Evolutionary conservation across 805 yeast species (phyloP).

Genomic region (Kluyveromyces starmeri): DNA sequence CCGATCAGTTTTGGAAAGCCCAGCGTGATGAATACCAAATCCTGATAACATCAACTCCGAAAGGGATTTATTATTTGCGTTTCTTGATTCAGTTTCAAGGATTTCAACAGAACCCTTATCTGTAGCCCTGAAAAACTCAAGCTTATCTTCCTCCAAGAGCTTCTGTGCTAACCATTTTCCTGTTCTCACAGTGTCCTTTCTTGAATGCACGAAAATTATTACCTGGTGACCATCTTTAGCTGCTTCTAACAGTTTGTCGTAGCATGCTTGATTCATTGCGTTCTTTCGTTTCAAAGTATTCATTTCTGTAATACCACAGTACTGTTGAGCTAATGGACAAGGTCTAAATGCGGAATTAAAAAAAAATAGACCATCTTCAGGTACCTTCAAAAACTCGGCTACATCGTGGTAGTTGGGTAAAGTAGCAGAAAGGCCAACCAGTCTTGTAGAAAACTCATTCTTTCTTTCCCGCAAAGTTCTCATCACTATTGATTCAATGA

Average conservation of each 20-base stretch:
- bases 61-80: conserved; percentile 43
- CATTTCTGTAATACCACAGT: conserved; percentile 79
- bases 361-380: conserved; percentile 55
- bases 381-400: conserved; percentile 68
- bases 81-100: conserved; percentile 52
- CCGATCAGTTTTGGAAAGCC: conserved; percentile 64
- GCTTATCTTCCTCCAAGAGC: conserved; percentile 45
- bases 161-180: conserved; percentile 66
- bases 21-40: conserved; percentile 90
- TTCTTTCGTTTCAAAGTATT: conserved; percentile 65
- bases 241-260: conserved; percentile 64
- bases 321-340: conserved; percentile 84
- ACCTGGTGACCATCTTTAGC: conserved; percentile 61
- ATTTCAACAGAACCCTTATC: conserved; percentile 53
- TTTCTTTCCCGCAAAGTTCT: conserved; percentile 46
- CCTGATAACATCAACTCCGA: conserved; percentile 59
- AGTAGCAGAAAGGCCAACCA: conserved; percentile 88
- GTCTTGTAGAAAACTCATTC: conserved; percentile 44
- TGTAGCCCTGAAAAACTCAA: conserved; percentile 36
- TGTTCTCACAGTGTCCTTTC: conserved; percentile 83
- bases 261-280: conserved; percentile 88
- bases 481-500: conserved; percentile 77
- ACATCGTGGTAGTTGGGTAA: conserved; percentile 85
- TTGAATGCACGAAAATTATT: conserved; percentile 85
- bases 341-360: conserved; percentile 85